A percentile compares a stretch with the other conserved stretches of the same genome.
Conservation (phyloP, 2,329 filamentous ascomycete genomes). For the Penicillium expansum region DNA sequence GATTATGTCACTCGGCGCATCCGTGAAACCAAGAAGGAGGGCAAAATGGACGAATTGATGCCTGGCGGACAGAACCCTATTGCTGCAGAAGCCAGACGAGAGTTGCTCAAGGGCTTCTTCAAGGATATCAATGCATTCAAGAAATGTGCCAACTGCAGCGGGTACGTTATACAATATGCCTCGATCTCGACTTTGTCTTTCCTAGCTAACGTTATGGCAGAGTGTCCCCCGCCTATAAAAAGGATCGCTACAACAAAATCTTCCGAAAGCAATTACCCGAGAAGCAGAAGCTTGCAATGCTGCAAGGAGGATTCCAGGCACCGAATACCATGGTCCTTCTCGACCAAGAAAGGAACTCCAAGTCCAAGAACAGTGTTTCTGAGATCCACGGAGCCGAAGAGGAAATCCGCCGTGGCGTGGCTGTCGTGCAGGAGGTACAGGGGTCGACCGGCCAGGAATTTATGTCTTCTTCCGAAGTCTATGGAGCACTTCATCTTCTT, state of each 20-base stretch:
- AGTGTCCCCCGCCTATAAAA: conserved; percentile 78
- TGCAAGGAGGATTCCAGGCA: conserved; percentile 63
- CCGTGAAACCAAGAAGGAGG: conserved; percentile 54
- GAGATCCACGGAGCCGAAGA: conserved; percentile 58
- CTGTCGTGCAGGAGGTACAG: conserved; percentile 32
- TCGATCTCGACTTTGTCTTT: conserved; percentile 3
- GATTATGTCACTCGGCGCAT: conserved; percentile 73
- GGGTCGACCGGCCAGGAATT: conserved; percentile 62
- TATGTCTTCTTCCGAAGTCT: conserved; percentile 78
- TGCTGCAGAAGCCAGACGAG: conserved; percentile 70
- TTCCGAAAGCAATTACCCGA: conserved; percentile 76
- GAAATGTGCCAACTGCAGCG: conserved; percentile 65
- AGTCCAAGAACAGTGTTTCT: conserved; percentile 39
- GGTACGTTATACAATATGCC: conserved; percentile 36
- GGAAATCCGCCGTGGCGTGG: conserved; percentile 54
- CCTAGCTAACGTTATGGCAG: conserved; percentile 44
- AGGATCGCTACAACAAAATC: conserved; percentile 88
- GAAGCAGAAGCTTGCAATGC: conserved; percentile 77
- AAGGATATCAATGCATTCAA: conserved; percentile 66
- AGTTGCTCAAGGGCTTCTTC: conserved; percentile 78
- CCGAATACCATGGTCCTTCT: conserved; percentile 68
- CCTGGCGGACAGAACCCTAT: conserved; percentile 74
- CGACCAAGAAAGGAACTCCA: conserved; percentile 45
- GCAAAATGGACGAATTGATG: conserved; percentile 42
- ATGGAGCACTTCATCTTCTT: conserved; percentile 70